Evolutionary conservation across 2,329 filamentous ascomycete species (phyloP).

Genomic region (Fulvia fulva): DNA sequence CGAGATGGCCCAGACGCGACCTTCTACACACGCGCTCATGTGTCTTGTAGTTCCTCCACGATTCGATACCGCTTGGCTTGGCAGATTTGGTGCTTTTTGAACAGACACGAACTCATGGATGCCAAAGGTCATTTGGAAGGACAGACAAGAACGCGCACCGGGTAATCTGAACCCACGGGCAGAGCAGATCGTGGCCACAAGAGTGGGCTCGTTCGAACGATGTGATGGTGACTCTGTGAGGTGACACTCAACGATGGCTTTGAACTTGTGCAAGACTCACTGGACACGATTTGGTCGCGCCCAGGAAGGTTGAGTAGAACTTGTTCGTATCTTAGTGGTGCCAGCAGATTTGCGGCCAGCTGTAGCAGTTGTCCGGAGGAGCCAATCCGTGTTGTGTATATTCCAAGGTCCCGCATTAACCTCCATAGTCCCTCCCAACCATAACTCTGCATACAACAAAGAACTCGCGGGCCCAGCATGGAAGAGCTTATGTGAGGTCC

Average conservation of each 20-base stretch:
- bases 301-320: not conserved
- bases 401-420: too few species aligned
- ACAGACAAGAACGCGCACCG: not conserved
- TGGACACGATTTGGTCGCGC: not conserved
- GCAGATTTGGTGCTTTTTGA: not conserved
- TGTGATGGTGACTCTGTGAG: not conserved
- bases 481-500: not conserved
- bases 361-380: too few species aligned
- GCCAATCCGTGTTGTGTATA: too few species aligned
- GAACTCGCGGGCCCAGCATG: too few species aligned
- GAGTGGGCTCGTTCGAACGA: too few species aligned
- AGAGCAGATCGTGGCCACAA: too few species aligned
- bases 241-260: not conserved
- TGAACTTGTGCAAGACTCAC: not conserved
- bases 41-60: not conserved
- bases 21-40: not conserved
- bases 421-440: too few species aligned
- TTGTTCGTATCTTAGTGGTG: not conserved
- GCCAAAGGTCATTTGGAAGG: not conserved
- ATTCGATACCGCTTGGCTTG: not conserved
- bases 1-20: not conserved
- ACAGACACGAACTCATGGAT: not conserved
- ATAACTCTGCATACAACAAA: too few species aligned
- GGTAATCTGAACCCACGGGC: too few species aligned
- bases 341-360: not conserved